A percentile compares a stretch with the other conserved stretches of the same genome.
These are phyloP conservation scores for Beauveria bassiana DNA, from an alignment of 2,329 filamentous ascomycete genomes.

Conservation along the genomic window DNA sequence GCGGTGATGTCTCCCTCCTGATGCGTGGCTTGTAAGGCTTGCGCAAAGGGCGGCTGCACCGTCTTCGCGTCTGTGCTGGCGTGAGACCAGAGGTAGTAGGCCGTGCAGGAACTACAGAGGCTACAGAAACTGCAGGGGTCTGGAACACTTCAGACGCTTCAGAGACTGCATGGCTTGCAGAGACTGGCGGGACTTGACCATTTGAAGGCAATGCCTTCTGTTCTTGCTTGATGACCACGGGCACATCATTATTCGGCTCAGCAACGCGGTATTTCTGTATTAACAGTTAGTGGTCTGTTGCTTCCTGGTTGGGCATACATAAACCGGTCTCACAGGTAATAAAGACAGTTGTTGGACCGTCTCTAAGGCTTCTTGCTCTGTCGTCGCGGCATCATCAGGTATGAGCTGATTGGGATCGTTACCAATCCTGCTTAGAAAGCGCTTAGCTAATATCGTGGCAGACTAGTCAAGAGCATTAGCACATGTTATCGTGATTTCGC, in stretches of 20 bases:
- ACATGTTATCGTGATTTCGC: no score
- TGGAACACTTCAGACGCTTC: not conserved
- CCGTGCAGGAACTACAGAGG: not conserved
- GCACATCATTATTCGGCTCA: not conserved
- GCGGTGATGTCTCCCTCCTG: not conserved
- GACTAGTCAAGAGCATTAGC: constrained; percentile 12
- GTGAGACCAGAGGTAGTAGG: not conserved
- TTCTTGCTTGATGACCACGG: not conserved
- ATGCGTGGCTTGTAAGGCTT: not conserved
- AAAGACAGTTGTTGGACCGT: not conserved
- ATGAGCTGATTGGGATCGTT: not conserved
- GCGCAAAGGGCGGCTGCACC: not conserved
- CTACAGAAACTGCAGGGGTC: not conserved
- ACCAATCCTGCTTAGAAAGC: not conserved
- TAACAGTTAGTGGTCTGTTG: not conserved
- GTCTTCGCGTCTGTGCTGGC: not conserved
- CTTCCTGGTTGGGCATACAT: not conserved
- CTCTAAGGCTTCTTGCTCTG: not conserved
- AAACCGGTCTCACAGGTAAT: not conserved
- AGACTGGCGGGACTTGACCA: not conserved
- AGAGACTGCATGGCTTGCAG: not conserved
- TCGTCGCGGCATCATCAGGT: not conserved
- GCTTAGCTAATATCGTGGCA: constrained; percentile 11
- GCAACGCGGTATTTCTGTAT: not conserved
- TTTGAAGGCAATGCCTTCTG: not conserved